phyloP scores from a whole-genome alignment of 805 yeast genomes.

The Candida glaebosa region DNA sequence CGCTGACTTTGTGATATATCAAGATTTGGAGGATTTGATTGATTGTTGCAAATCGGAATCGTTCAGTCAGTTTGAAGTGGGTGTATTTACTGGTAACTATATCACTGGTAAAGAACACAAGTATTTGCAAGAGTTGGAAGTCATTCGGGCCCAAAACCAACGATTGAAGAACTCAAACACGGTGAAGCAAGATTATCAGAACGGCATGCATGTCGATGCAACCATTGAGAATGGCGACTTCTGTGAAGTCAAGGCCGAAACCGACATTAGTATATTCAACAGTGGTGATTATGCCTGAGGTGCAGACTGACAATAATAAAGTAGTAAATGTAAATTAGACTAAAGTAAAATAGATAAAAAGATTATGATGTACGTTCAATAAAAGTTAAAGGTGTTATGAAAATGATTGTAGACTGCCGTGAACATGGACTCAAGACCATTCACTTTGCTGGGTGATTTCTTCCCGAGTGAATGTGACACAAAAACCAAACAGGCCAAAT shows the following conservation, averaged over 20 bases:
- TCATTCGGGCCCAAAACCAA: conserved; percentile 75
- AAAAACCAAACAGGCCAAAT: too few species aligned
- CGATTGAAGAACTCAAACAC: conserved; percentile 18
- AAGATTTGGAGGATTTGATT: conserved; percentile 75
- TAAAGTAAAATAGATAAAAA: conserved; percentile 1
- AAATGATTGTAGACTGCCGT: too few species aligned
- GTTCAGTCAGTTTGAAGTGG: conserved; percentile 78
- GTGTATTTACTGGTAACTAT: conserved; percentile 93
- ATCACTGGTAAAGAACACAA: conserved; percentile 90
- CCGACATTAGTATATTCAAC: conserved; percentile 55
- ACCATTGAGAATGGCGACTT: conserved; percentile 41
- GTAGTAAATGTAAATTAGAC: background rate
- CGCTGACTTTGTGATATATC: conserved; percentile 89
- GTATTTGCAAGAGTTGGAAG: conserved; percentile 78
- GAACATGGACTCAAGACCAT: too few species aligned
- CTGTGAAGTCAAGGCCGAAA: conserved; percentile 76
- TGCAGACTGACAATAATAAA: background rate
- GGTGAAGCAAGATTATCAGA: conserved; percentile 19
- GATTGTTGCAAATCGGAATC: conserved; percentile 63
- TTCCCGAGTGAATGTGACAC: too few species aligned
- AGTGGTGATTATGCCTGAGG: conserved; percentile 46
- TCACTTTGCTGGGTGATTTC: too few species aligned
- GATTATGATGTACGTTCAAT: too few species aligned
- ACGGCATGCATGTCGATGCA: conserved; percentile 42
- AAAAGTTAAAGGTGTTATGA: too few species aligned